phyloP scores from a whole-genome alignment of 495 filamentous ascomycete genomes.

The Parathielavia appendiculata region DNA sequence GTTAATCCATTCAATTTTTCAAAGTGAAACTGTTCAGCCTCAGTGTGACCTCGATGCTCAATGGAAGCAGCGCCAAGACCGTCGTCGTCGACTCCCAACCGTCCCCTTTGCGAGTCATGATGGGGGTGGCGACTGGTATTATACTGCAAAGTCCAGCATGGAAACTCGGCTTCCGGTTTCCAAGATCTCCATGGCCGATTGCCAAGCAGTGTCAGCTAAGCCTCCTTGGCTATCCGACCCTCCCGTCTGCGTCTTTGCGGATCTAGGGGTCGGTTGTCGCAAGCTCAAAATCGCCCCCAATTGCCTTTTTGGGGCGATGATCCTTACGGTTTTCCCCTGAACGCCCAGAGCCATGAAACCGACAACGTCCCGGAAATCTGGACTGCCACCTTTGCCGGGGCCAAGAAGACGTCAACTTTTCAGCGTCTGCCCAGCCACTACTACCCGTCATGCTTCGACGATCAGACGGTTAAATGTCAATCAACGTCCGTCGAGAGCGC shows the following conservation, averaged over 20 bases:
- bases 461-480: background rate
- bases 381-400: background rate
- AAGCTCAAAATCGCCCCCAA: slow-evolving; percentile 5
- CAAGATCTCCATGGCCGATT: background rate
- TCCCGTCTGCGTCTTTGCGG: background rate
- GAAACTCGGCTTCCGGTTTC: slow-evolving; percentile 9
- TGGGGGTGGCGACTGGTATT: slow-evolving; percentile 8
- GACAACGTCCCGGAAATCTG: slow-evolving; percentile 7
- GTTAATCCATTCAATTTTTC: too few relatives aligned
- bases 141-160: background rate
- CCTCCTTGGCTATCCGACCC: background rate
- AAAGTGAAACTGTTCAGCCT: too few relatives aligned
- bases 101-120: slow-evolving; percentile 2
- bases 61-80: background rate
- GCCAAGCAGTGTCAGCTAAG: background rate
- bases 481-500: background rate
- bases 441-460: slow-evolving; percentile 1
- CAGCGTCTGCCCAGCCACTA: background rate
- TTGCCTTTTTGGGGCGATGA: slow-evolving; percentile 6
- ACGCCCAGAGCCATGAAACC: slow-evolving; percentile 4
- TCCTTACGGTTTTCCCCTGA: slow-evolving; percentile 4
- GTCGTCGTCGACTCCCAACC: background rate
- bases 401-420: background rate
- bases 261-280: slow-evolving; percentile 2
- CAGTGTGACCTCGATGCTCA: too few relatives aligned